Conservation (phyloP, 2,329 filamentous ascomycete species). For the Aspergillus sp. region DNA sequence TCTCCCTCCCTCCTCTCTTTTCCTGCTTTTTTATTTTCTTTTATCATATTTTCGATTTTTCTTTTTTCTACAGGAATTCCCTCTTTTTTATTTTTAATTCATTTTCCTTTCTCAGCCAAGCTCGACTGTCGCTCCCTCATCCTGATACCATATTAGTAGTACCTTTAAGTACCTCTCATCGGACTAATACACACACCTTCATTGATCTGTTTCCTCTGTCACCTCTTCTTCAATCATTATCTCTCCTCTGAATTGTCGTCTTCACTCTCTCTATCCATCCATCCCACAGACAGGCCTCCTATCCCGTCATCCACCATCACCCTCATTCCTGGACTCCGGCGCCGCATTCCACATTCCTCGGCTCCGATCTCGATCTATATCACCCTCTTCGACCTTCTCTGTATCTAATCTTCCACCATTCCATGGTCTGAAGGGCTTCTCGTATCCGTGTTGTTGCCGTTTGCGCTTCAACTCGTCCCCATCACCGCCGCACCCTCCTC, state of each 20-base stretch:
- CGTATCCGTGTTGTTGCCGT: slow-evolving; percentile 4
- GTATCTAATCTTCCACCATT: slow-evolving; percentile 7
- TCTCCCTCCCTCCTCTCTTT: slow-evolving; percentile 19
- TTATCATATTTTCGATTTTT: slow-evolving; percentile 17
- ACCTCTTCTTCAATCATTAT: neutral
- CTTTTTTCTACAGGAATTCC: slow-evolving; percentile 11
- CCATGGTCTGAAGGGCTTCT: slow-evolving; percentile 9
- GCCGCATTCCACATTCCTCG: neutral
- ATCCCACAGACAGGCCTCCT: neutral
- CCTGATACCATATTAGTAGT: slow-evolving; percentile 1
- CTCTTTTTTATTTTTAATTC: slow-evolving; percentile 12
- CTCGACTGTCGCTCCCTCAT: slow-evolving; percentile 11
- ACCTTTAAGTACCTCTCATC: slow-evolving; percentile 1
- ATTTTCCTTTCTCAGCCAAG: slow-evolving; percentile 12
- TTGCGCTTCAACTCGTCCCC: slow-evolving; percentile 8
- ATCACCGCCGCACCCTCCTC: slow-evolving; percentile 10
- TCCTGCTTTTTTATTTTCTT: slow-evolving; percentile 18
- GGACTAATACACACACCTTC: slow-evolving; percentile 4
- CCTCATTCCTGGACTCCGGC: neutral
- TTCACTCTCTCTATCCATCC: no score
- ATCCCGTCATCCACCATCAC: neutral
- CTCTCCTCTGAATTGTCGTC: neutral
- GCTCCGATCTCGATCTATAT: slow-evolving; percentile 4
- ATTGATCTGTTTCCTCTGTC: slow-evolving; percentile 6
- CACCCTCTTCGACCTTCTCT: slow-evolving; percentile 1